phyloP scores from a whole-genome alignment of 1,284 basidiomycete genomes.

The Tremellales sp. region DNA sequence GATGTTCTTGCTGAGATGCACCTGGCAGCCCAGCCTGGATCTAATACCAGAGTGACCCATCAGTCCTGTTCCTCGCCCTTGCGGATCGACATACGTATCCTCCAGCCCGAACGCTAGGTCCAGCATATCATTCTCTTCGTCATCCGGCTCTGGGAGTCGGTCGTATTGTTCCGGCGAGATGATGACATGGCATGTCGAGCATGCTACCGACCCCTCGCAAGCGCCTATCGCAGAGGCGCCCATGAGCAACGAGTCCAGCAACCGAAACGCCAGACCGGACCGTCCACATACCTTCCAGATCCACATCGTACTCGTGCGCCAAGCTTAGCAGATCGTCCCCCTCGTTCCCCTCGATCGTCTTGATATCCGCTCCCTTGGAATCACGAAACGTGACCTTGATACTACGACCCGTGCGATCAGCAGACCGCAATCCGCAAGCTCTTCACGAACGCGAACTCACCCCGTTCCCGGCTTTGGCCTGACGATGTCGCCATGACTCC shows the following conservation, averaged over 20 bases:
- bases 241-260: not conserved
- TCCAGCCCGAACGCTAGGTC: constrained; percentile 97
- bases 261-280: constrained; percentile 1
- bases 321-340: constrained; percentile 88
- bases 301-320: constrained; percentile 94
- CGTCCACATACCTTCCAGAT: constrained; percentile 84
- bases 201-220: constrained; percentile 94
- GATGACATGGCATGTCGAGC: constrained; percentile 96
- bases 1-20: constrained; percentile 72
- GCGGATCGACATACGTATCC: constrained; percentile 65
- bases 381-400: constrained; percentile 88
- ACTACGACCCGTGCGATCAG: constrained; percentile 49
- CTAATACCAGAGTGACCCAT: constrained; percentile 33
- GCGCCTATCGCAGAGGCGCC: constrained; percentile 58
- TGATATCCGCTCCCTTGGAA: constrained; percentile 74
- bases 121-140: constrained; percentile 98
- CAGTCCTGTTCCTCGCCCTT: not conserved
- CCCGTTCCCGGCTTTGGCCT: constrained; percentile 53
- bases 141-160: constrained; percentile 80
- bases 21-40: constrained; percentile 67
- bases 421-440: not conserved
- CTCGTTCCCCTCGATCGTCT: constrained; percentile 86
- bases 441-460: constrained; percentile 34
- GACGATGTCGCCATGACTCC: constrained; percentile 53
- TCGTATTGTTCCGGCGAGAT: constrained; percentile 80